These are phyloP conservation scores for Rhodotorula sp. DNA, from an alignment of 1,284 basidiomycete genomes.

Conservation along the genomic window DNA sequence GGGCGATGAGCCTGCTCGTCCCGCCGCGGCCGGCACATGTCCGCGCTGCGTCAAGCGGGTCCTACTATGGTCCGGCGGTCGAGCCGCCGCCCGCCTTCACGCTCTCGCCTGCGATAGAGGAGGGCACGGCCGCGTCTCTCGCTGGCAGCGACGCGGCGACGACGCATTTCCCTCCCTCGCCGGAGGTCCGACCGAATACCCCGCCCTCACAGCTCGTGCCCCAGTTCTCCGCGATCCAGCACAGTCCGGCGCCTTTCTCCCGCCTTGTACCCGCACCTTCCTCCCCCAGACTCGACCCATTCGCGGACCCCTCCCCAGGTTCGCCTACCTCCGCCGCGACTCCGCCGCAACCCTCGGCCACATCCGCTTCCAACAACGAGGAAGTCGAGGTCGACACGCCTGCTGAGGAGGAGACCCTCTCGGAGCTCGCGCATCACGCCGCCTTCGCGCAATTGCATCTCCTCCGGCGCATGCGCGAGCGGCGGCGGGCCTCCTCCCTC, in stretches of 20 bases:
- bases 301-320: neutral
- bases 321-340: neutral
- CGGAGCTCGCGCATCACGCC: neutral
- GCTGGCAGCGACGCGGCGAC: neutral
- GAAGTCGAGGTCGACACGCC: neutral
- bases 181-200: neutral
- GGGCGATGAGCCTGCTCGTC: neutral
- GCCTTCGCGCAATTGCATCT: conserved; percentile 3
- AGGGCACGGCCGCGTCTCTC: neutral
- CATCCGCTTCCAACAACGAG: neutral
- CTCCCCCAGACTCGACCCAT: neutral
- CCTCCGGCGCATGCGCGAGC: neutral
- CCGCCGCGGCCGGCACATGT: neutral
- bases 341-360: neutral
- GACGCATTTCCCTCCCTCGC: neutral
- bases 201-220: neutral
- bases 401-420: neutral
- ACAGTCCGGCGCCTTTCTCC: neutral
- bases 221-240: neutral
- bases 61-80: neutral
- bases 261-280: neutral
- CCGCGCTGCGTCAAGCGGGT: neutral
- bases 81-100: neutral
- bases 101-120: no score
- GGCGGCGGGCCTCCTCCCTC: neutral